These are phyloP conservation scores for Cicer arietinum DNA, from an alignment of 306 rosid species.

Conservation along the genomic window DNA sequence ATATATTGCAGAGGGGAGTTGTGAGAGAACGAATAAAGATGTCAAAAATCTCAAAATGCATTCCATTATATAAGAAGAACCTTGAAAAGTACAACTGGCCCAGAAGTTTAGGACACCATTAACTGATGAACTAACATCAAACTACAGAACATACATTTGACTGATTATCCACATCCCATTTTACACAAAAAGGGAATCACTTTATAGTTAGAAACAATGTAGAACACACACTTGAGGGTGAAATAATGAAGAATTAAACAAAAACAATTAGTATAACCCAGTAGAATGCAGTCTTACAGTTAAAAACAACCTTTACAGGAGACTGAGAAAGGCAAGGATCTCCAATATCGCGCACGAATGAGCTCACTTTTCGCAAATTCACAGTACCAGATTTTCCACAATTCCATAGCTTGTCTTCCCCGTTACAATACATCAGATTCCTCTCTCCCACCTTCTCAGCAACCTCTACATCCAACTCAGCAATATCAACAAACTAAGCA, in stretches of 20 bases:
- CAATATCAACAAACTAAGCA: conserved; percentile 35
- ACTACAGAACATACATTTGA: conserved; percentile 19
- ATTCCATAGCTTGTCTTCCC: conserved; percentile 65
- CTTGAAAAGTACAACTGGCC: background rate
- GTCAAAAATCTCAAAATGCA: conserved; percentile 9
- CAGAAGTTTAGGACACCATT: conserved; percentile 21
- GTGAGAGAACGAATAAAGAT: background rate
- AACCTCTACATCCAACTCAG: conserved; percentile 41
- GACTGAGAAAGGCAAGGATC: conserved; percentile 84
- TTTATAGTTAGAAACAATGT: conserved; percentile 19
- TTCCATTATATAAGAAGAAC: conserved; percentile 10
- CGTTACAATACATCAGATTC: conserved; percentile 66
- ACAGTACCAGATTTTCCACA: conserved; percentile 69
- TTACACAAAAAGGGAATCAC: conserved; percentile 14
- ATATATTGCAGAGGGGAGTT: background rate
- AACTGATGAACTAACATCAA: conserved; percentile 29
- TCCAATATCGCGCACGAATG: conserved; percentile 74
- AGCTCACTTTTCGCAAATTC: conserved; percentile 68
- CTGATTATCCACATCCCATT: conserved; percentile 11
- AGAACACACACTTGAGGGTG: background rate
- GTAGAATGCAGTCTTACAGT: conserved; percentile 56
- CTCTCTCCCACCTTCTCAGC: conserved; percentile 43
- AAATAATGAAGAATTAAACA: background rate
- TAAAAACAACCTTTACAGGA: conserved; percentile 69
- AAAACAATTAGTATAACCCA: conserved; percentile 18